Percentiles rank a stretch among this genome's conserved stretches.
Evolutionary conservation across 352 stramenopile genomes (phyloP).

Genomic region (Phytophthora citricola): DNA sequence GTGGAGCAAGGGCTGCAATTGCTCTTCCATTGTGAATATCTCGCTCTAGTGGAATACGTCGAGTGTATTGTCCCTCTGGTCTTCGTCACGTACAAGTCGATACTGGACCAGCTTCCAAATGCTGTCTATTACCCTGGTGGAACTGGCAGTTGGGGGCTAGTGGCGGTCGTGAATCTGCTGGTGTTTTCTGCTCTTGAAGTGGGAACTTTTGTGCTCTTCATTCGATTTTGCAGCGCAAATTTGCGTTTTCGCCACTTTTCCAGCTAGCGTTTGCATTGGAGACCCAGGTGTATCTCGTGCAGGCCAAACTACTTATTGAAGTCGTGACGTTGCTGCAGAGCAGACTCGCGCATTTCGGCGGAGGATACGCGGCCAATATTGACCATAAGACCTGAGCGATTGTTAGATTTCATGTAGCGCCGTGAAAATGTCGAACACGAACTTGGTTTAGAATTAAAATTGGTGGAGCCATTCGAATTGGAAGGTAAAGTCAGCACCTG

Average conservation of each 20-base stretch:
- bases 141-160: slow-evolving; percentile 7
- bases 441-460: too few species aligned
- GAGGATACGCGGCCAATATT: not conserved
- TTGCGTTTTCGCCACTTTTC: slow-evolving; percentile 36
- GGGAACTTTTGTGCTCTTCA: slow-evolving; percentile 32
- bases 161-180: slow-evolving; percentile 5
- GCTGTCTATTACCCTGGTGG: slow-evolving; percentile 39
- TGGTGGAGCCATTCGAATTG: slow-evolving; percentile 10
- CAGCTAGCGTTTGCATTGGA: slow-evolving; percentile 51
- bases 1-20: slow-evolving; percentile 31
- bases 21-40: slow-evolving; percentile 47
- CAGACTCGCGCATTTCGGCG: slow-evolving; percentile 17
- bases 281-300: slow-evolving; percentile 21
- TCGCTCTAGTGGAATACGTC: slow-evolving; percentile 47
- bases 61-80: slow-evolving; percentile 46
- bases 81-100: slow-evolving; percentile 39
- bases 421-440: too few species aligned
- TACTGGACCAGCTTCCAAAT: slow-evolving; percentile 43
- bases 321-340: slow-evolving; percentile 12
- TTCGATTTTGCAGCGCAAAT: slow-evolving; percentile 34
- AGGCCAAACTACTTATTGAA: slow-evolving; percentile 7
- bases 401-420: too few species aligned
- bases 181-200: slow-evolving; percentile 44
- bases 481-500: slow-evolving; percentile 15
- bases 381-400: not conserved